Evolutionary conservation across 225 moss, liverwort and hornwort species (phyloP).

Genomic region (Thuidium tamariscinum): DNA sequence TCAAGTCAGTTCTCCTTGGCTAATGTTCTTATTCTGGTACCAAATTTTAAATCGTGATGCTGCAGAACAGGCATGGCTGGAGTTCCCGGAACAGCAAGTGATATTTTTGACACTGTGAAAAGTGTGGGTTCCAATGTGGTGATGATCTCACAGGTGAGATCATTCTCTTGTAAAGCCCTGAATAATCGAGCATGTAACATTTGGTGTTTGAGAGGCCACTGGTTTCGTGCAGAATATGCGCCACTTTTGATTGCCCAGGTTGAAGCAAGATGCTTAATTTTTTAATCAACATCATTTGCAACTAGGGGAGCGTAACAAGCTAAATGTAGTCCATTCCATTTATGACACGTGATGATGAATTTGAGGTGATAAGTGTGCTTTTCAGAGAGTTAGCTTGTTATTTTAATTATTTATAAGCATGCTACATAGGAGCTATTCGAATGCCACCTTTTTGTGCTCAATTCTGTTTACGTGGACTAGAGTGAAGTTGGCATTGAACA

Average conservation of each 20-base stretch:
- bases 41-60: neutral
- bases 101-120: constrained; percentile 91
- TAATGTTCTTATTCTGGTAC: neutral
- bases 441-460: neutral
- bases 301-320: neutral
- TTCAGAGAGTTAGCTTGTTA: neutral
- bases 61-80: constrained; percentile 99
- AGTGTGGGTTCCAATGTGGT: constrained; percentile 89
- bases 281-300: neutral
- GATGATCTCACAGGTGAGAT: constrained; percentile 94
- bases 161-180: neutral
- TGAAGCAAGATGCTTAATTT: neutral
- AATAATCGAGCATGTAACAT: neutral
- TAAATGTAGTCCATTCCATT: neutral
- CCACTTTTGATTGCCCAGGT: neutral
- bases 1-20: neutral
- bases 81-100: constrained; percentile 97
- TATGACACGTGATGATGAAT: neutral
- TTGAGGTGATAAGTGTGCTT: neutral
- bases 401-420: neutral
- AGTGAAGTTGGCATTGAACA: neutral
- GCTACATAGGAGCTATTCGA: neutral
- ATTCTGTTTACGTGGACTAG: neutral
- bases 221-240: neutral
- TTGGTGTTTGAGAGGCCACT: neutral